phyloP scores from a whole-genome alignment of 2,329 filamentous ascomycete genomes.

The Tolypocladium capitatum region DNA sequence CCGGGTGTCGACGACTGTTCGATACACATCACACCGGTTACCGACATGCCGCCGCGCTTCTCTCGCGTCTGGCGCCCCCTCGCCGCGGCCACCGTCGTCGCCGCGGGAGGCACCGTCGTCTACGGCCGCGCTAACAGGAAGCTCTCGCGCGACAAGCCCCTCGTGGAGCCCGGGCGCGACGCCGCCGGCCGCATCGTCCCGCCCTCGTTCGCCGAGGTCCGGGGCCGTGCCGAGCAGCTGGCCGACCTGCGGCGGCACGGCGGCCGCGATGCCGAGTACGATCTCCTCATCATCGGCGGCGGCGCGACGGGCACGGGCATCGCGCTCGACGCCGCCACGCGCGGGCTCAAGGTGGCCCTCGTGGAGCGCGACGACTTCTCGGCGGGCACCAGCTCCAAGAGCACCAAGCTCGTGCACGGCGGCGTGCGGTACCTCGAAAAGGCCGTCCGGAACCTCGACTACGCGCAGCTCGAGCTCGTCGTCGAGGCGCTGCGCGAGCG shows the following conservation, averaged over 20 bases:
- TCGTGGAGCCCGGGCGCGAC: constrained; percentile 23
- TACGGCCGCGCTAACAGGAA: constrained; percentile 16
- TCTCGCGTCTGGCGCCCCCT: constrained; percentile 21
- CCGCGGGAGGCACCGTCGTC: constrained; percentile 16
- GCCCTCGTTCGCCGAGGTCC: constrained; percentile 21
- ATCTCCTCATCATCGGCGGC: constrained; percentile 65
- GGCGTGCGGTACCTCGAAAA: constrained; percentile 79
- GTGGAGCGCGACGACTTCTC: constrained; percentile 78
- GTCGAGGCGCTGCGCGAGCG: constrained; percentile 72
- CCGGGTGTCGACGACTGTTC: background rate
- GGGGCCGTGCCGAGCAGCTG: constrained; percentile 23
- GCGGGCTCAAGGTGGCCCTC: constrained; percentile 65
- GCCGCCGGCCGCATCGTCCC: constrained; percentile 21
- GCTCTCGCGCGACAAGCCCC: constrained; percentile 18
- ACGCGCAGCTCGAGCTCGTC: constrained; percentile 69
- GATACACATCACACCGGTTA: background rate
- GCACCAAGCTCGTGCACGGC: constrained; percentile 76
- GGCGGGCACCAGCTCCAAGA: constrained; percentile 72
- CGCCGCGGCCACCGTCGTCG: constrained; percentile 15
- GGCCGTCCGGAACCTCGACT: constrained; percentile 74
- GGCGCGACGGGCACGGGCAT: constrained; percentile 72
- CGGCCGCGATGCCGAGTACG: constrained; percentile 37
- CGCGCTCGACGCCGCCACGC: constrained; percentile 66
- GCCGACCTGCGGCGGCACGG: constrained; percentile 23
- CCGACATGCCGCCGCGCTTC: constrained; percentile 21